Evolutionary conservation across 306 rosid species (phyloP), one percentile per base, ranked within the genome.

Genomic region (Vicia sativa): DNA sequence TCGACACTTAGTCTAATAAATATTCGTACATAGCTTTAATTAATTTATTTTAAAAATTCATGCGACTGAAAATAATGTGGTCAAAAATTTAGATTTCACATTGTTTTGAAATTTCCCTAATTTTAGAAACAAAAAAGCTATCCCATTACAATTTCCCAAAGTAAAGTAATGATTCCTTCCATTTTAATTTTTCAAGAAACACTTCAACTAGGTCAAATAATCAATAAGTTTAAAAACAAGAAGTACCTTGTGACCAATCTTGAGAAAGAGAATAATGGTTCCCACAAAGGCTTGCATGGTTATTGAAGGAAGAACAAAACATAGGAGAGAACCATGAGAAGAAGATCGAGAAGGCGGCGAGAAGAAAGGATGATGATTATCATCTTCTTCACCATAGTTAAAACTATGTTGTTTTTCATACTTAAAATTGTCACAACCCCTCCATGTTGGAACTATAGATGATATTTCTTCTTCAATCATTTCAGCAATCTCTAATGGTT

Each of bases 381-480:
- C 78, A 10, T 79, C 79, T 0, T 79, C 85, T 2, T 87, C 87
- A 60, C 73, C 87, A 61, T 77, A 89, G 78, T 38, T 78, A 72
- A 85, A 83, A 78, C 90, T 89, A 42, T 84, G 85, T 15, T 82
- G 90, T 73, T 56, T 62, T 34, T 80, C 75, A 70, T 45, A 75
- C 29, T 50, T 75, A 15, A 81, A 58, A 9, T 68, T 31, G 4
- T 61, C 57, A 80, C 85, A 85, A 9, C 78, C 79, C 61, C 76
- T 80, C 95, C 89, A 79, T 56, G 78, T 67, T 50, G 98, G 91
- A 35, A 87, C 81, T 16, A 90, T 65, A 72, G 84, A 66, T 52
- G 79, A 78, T 56, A 87, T 82, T 77, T 90, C 92, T 9, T 88
- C 86, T 73, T 88, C 89, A 62, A 93, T 93, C 96, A 90, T 87